Evolutionary conservation across 2,329 filamentous ascomycete genomes (phyloP), one percentile per base, ranked within the genome.

Genomic region (Aspergillaceae sp.): DNA sequence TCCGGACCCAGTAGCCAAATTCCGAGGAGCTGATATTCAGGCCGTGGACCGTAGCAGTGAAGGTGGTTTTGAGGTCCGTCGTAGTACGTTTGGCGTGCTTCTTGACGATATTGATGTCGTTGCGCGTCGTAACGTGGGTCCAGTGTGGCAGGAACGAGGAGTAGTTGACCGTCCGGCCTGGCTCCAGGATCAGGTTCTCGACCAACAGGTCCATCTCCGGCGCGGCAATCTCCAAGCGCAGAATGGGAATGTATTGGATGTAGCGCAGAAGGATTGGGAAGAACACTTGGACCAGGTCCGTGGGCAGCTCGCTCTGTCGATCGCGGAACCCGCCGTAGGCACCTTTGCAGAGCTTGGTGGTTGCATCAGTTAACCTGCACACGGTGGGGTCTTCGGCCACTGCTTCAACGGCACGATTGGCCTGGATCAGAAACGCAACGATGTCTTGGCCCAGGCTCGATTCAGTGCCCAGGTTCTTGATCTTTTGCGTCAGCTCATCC

Each of bases 101-200:
- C 64, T 94, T 94, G 52, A 84, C 79, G 36, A 96, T 81, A 53
- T 94, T 87, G 32, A 96, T 70, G 55, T 94, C 86, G 58, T 94
- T 96, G 65, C 84, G 84, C 0, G 87, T 91, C 52, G 89, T 83
- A 3, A 96, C 71, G 40, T 86, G 83, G 44, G 96, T 74, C 46
- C 82, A 81, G 69, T 88, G 91, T 0, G 91, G 91, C 1, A 97
- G 74, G 72, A 97, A 97, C 0, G 90, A 95, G 3, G 85, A 87
- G 51, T 84, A 73, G 63, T 95, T 91, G 57, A 94, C 76, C 0
- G 88, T 94, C 47, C 76, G 76, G 5, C 91, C 91, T 0, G 91
- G 91, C 60, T 96, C 87, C 30, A 97, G 75, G 49, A 97, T 85
- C 30, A 97, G 74, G 53, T 94, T 96, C 61, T 97, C 91, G 2